Conservation (phyloP, 192 early-diverging fungal genomes). For the Cetraspora pellucida region DNA sequence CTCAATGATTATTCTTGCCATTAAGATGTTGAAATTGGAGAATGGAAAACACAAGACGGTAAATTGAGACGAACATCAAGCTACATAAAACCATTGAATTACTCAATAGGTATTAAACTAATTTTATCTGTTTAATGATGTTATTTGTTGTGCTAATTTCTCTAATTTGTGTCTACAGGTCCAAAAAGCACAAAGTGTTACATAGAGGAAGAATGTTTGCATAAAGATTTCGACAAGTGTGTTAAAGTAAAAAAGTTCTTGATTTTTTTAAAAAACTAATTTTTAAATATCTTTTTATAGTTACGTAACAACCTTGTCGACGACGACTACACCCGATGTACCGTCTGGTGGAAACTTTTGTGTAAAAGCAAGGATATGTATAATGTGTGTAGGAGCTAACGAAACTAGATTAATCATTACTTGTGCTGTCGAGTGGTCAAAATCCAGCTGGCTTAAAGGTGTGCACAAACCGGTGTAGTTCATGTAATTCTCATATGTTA, state of each 20-base stretch:
- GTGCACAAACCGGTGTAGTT: neutral
- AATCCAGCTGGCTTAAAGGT: slow-evolving; percentile 36
- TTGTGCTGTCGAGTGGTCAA: slow-evolving; percentile 54
- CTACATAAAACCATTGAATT: slow-evolving; percentile 46
- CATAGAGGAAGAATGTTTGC: slow-evolving; percentile 50
- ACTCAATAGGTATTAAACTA: slow-evolving; percentile 42
- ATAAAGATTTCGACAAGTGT: slow-evolving; percentile 52
- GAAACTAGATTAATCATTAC: slow-evolving; percentile 52
- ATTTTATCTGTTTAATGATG: neutral
- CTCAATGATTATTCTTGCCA: neutral
- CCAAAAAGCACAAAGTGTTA: slow-evolving; percentile 60
- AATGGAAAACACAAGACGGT: slow-evolving; percentile 35
- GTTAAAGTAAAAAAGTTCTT: neutral
- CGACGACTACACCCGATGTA: slow-evolving; percentile 60
- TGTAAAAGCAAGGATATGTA: slow-evolving; percentile 58
- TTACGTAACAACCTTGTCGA: slow-evolving; percentile 47
- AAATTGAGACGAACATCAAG: slow-evolving; percentile 35
- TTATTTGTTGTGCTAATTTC: neutral
- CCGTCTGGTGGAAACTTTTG: slow-evolving; percentile 57
- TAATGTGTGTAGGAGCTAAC: slow-evolving; percentile 52
- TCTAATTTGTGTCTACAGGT: slow-evolving; percentile 30
- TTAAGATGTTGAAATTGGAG: slow-evolving; percentile 44
- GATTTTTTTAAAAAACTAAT: neutral
- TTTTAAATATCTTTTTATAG: neutral
- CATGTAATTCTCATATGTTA: neutral